phyloP scores from a whole-genome alignment of 2,329 filamentous ascomycete genomes.

The Aspergillus tamarii region DNA sequence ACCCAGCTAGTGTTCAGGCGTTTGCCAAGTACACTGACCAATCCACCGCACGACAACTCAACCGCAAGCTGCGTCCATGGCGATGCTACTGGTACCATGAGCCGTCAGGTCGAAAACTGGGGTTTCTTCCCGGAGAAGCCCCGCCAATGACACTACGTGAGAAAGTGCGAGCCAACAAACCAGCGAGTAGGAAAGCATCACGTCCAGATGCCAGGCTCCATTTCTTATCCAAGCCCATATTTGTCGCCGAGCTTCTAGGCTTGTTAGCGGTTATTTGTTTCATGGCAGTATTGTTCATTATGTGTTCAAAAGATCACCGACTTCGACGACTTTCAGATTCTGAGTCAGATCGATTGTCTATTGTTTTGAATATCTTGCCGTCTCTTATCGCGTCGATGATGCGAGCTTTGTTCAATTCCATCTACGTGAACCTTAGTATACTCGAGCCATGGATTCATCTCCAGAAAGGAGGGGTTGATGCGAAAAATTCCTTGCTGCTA shows the following conservation, averaged over 20 bases:
- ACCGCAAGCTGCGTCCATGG: neutral
- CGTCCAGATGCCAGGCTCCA: neutral
- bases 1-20: neutral
- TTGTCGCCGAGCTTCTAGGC: neutral
- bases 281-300: neutral
- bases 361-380: neutral
- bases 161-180: neutral
- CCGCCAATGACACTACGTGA: neutral
- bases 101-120: neutral
- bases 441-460: slow-evolving; percentile 2
- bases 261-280: neutral
- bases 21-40: neutral
- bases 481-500: neutral
- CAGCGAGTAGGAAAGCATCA: neutral
- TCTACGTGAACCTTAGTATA: neutral
- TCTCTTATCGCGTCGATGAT: neutral
- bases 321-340: neutral
- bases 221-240: slow-evolving; percentile 1
- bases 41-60: neutral
- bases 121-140: neutral
- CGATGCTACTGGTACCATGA: neutral
- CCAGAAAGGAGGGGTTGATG: neutral
- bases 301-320: neutral
- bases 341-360: neutral
- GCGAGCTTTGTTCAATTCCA: neutral